These are phyloP conservation scores for Lentinula guzmanii DNA, from an alignment of 768 basidiomycete species.

Conservation along the genomic window DNA sequence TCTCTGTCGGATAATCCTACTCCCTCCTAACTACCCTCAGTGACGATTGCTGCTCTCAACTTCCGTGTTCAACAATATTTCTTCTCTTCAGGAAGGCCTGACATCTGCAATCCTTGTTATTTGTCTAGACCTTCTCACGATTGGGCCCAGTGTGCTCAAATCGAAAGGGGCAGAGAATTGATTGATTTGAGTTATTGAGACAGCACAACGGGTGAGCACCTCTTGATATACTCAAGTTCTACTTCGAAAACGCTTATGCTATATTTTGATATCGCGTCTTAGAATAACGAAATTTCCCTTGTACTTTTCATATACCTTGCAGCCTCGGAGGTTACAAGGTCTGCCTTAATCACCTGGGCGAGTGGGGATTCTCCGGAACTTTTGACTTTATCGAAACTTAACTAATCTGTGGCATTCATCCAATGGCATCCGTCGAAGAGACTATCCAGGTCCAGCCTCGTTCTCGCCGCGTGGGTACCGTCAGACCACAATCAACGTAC, in stretches of 20 bases:
- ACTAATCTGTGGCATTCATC: neutral
- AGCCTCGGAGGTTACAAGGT: neutral
- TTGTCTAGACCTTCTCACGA: neutral
- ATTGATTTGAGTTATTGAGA: neutral
- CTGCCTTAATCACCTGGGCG: neutral
- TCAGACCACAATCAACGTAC: constrained; percentile 28
- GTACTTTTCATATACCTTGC: neutral
- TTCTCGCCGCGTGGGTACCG: constrained; percentile 39
- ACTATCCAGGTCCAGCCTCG: constrained; percentile 23
- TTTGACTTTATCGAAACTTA: neutral
- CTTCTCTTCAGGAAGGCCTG: neutral
- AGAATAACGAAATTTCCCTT: neutral
- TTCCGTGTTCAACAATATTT: neutral
- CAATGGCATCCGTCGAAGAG: constrained; percentile 3
- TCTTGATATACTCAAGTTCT: constrained; percentile 33
- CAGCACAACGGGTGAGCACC: neutral
- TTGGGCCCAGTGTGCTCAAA: neutral
- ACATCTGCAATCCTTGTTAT: neutral
- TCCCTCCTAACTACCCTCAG: neutral
- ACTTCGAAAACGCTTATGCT: constrained; percentile 18
- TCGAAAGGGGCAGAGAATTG: neutral
- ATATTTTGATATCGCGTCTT: neutral
- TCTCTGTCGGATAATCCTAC: neutral
- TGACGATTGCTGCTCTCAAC: neutral
- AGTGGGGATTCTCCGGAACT: neutral